Evolutionary conservation across 2,329 filamentous ascomycete genomes (phyloP).

Genomic region (Trichoderma sp.): DNA sequence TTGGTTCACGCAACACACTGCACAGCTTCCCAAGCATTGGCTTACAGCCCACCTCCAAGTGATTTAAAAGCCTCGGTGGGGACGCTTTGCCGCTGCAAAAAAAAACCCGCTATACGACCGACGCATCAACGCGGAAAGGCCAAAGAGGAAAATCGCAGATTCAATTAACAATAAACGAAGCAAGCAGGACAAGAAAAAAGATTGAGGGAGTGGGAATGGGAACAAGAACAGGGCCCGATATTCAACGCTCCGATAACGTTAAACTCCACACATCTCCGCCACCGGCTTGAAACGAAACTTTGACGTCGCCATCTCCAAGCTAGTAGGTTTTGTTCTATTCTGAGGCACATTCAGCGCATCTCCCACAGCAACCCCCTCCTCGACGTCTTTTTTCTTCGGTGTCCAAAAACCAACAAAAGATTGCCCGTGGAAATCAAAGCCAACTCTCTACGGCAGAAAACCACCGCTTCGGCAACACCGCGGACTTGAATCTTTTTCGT

Average conservation of each 20-base stretch:
- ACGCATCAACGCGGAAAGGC: not conserved
- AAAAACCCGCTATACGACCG: not conserved
- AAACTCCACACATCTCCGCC: not conserved
- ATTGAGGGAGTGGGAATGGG: not conserved
- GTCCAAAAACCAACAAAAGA: not conserved
- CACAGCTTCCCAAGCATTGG: not conserved
- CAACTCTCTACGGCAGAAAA: too few species aligned
- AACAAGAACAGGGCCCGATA: not conserved
- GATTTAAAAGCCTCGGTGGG: constrained; percentile 8
- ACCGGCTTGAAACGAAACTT: not conserved
- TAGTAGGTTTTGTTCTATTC: not conserved
- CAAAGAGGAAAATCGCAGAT: not conserved
- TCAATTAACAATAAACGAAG: not conserved
- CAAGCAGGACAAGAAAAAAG: not conserved
- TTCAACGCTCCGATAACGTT: not conserved
- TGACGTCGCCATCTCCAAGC: not conserved
- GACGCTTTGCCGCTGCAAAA: not conserved
- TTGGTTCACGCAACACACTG: not conserved
- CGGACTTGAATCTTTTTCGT: constrained; percentile 6
- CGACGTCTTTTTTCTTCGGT: not conserved
- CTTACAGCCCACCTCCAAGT: not conserved
- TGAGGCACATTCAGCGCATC: too few species aligned
- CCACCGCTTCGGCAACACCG: constrained; percentile 13
- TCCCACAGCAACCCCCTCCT: not conserved
- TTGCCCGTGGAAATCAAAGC: not conserved